Evolutionary conservation across 2,329 filamentous ascomycete species (phyloP).

Genomic region (Chaetomium sp.): DNA sequence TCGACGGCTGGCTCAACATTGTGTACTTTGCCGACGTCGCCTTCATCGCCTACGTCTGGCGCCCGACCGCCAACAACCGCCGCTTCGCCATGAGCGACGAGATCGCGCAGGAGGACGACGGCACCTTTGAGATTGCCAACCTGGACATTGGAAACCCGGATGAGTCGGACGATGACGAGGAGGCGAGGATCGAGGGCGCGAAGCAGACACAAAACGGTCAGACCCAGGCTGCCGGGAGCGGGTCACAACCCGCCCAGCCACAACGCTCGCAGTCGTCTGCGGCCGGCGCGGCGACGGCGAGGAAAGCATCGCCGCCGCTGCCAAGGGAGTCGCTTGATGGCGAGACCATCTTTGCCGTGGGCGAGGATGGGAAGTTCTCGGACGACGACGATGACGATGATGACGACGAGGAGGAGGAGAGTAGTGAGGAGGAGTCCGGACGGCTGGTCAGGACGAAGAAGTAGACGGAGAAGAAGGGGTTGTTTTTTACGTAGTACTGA

Average conservation of each 20-base stretch:
- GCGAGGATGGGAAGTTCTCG: constrained; percentile 79
- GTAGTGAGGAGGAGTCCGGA: constrained; percentile 55
- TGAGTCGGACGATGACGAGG: constrained; percentile 60
- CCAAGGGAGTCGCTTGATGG: constrained; percentile 68
- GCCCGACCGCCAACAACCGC: constrained; percentile 93
- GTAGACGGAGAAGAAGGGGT: constrained; percentile 32
- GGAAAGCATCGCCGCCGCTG: constrained; percentile 17
- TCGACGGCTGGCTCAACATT: constrained; percentile 96
- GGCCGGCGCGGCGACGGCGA: not conserved
- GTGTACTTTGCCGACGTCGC: constrained; percentile 93
- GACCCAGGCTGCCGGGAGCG: not conserved
- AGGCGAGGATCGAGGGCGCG: constrained; percentile 50
- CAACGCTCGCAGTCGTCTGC: constrained; percentile 31
- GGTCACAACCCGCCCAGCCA: constrained; percentile 14
- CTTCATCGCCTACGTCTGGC: constrained; percentile 94
- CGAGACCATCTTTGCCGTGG: constrained; percentile 94
- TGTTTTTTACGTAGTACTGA: not conserved
- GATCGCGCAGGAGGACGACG: constrained; percentile 97
- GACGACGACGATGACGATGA: constrained; percentile 2
- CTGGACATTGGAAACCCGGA: constrained; percentile 82
- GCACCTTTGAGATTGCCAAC: constrained; percentile 89
- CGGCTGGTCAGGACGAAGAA: constrained; percentile 52
- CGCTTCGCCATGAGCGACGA: constrained; percentile 99
- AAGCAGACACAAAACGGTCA: constrained; percentile 15
- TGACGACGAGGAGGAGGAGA: not conserved